These are phyloP conservation scores for Clonostachys solani DNA, from an alignment of 2,329 filamentous ascomycete species.

Conservation along the genomic window DNA sequence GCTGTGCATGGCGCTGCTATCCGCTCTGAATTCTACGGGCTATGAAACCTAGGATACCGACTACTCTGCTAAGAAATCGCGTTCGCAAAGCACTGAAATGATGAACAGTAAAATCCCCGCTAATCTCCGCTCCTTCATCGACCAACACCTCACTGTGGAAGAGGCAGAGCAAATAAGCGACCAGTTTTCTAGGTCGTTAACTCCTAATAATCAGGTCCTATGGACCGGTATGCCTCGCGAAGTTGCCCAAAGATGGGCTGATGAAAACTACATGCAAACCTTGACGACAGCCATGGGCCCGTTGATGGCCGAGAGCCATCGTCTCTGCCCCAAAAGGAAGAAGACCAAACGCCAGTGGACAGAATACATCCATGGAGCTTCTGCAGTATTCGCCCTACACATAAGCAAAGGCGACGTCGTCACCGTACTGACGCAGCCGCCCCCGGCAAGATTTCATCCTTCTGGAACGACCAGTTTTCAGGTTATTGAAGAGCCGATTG, in stretches of 20 bases:
- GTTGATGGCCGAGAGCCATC: constrained; percentile 2
- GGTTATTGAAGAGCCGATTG: constrained; percentile 8
- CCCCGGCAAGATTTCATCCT: constrained; percentile 9
- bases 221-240: constrained; percentile 10
- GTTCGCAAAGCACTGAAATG: no score
- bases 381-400: constrained; percentile 9
- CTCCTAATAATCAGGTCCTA: constrained; percentile 5
- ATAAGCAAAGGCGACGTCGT: constrained; percentile 5
- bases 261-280: constrained; percentile 6
- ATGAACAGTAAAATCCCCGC: no score
- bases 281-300: constrained; percentile 10
- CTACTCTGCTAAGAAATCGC: no score
- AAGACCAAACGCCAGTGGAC: not conserved
- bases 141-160: no score
- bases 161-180: no score
- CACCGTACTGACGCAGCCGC: constrained; percentile 8
- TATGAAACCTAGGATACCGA: no score
- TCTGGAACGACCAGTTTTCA: constrained; percentile 6
- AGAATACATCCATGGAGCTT: constrained; percentile 11
- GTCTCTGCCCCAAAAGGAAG: not conserved
- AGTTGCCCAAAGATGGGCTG: constrained; percentile 8
- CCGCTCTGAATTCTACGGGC: no score
- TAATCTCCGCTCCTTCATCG: no score
- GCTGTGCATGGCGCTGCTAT: no score
- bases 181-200: no score